Base-by-base conservation (phyloP, 2,329 filamentous ascomycete species). In the Penicillium paneum region DNA sequence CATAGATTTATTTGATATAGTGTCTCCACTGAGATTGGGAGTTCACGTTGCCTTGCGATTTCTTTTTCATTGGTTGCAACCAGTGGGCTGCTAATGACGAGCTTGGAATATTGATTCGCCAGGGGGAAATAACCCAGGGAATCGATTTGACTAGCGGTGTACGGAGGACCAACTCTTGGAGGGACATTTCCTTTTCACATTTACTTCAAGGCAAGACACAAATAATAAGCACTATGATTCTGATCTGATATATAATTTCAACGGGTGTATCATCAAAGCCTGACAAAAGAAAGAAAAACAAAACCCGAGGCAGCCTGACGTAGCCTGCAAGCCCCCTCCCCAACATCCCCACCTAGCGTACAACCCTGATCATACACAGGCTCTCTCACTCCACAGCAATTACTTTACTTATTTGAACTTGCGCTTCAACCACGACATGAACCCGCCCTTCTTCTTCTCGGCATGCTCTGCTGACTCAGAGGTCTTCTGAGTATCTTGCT, bases 371-470 rank as follows among this genome's bases (percentile, higher is more conserved):
- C 49, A 44, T 55, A 53, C 53, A 55, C 32, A 38, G 34, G 31
- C 42, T 26, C 24, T 47, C 49, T 28, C 28, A 32, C 32, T 29
- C 29, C 39, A 48, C 24, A n/a, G 17, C 35, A n/a, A 54, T 44
- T 54, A 54, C 21, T 50, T 38, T 26, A 46, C 50, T 44, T 28
- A 55, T 52, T 67, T 67, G 57, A 67, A 57, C 63, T 66, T 67
- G 52, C 64, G 65, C 63, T 68, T 68, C 45, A 68, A 43, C 64
- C 65, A 67, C 28, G 59, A 55, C 42, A 57, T 57, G 49, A 68
- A 60, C 6, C 66, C 64, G 15, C 64, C 66, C 62, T 67, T 60
- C 49, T 58, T 58, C 44, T 53, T 57, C 42, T 53, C 45, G 36
- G 49, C 50, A n/a, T 52, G 49, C 56, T 60, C 47, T 24, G 49